Conservation (phyloP, 2,329 filamentous ascomycete genomes). For the Aureobasidium lini region DNA sequence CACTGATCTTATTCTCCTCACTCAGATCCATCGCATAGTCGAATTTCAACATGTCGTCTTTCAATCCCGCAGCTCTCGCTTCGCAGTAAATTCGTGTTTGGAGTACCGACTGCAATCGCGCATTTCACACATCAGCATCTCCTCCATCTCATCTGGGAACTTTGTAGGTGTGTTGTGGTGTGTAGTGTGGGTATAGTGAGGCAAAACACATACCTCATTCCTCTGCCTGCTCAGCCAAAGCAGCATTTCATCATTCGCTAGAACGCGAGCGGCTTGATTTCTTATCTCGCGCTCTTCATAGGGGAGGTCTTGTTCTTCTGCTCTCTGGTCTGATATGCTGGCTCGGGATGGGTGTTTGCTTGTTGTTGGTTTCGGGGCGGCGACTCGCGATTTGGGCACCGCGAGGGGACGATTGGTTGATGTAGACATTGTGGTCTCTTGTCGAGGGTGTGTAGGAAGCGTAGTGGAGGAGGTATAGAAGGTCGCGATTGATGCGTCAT, state of each 20-base stretch:
- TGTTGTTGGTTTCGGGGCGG: background rate
- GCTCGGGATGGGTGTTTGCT: background rate
- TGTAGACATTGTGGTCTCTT: background rate
- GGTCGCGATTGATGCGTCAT: background rate
- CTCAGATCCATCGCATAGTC: constrained; percentile 5
- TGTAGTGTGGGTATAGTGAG: no score
- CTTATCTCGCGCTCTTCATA: constrained; percentile 1
- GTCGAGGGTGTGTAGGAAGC: background rate
- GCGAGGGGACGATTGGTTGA: background rate
- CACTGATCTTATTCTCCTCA: background rate
- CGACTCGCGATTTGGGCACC: background rate
- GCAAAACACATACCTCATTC: constrained; percentile 12
- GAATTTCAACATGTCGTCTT: background rate
- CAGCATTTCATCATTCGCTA: background rate
- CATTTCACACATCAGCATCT: background rate
- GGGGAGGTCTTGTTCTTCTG: background rate
- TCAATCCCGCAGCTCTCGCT: background rate
- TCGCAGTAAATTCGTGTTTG: constrained; percentile 3
- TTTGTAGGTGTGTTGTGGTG: no score
- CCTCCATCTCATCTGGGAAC: background rate
- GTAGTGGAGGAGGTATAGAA: background rate
- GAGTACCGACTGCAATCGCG: background rate
- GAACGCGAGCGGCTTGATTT: background rate
- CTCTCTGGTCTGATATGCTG: background rate
- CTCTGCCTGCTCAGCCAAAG: background rate